phyloP scores from a whole-genome alignment of 1,284 basidiomycete genomes.

The Trametes versicolor region DNA sequence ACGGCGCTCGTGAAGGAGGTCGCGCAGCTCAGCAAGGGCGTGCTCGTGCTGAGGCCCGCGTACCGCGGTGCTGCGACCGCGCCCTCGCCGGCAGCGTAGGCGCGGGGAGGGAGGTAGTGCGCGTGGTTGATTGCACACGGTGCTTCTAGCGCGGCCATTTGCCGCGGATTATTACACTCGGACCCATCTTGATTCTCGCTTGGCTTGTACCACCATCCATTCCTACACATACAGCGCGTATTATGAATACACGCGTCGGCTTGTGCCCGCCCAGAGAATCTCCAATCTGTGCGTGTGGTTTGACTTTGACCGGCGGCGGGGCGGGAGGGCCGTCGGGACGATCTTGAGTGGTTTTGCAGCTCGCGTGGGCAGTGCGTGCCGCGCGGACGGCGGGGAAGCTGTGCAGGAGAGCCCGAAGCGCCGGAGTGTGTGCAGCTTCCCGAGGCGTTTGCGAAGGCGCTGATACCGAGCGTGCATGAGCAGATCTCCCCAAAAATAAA shows the following conservation, averaged over 20 bases:
- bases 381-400: neutral
- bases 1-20: slow-evolving; percentile 81
- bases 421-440: neutral
- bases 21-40: slow-evolving; percentile 72
- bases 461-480: neutral
- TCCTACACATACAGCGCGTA: neutral
- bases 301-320: no score
- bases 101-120: neutral
- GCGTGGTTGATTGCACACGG: neutral
- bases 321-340: neutral
- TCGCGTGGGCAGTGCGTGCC: neutral
- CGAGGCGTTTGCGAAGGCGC: neutral
- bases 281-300: neutral
- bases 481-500: slow-evolving; percentile 2
- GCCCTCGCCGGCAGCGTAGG: slow-evolving; percentile 29
- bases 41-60: slow-evolving; percentile 66
- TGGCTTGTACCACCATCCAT: neutral
- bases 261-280: neutral
- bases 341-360: neutral
- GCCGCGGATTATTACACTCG: slow-evolving; percentile 11
- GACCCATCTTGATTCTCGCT: slow-evolving; percentile 15
- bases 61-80: slow-evolving; percentile 42
- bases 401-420: neutral
- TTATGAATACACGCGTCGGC: neutral
- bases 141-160: slow-evolving; percentile 10